Percentiles rank a stretch among this genome's conserved stretches.
phyloP scores from a whole-genome alignment of 352 stramenopile species.

The Plasmopara muralis region DNA sequence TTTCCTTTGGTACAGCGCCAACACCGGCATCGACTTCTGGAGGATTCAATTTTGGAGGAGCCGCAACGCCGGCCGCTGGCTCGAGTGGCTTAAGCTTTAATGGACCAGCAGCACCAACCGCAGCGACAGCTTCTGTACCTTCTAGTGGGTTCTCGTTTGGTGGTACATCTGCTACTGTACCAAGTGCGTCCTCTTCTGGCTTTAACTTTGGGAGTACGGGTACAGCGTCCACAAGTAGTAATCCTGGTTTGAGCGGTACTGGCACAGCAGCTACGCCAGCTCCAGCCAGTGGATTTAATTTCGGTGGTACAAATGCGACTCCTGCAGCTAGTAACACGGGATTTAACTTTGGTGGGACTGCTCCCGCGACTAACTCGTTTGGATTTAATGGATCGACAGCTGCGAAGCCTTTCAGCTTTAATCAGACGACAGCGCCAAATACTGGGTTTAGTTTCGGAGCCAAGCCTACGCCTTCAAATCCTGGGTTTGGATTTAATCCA shows the following conservation, averaged over 20 bases:
- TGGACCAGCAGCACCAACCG: slow-evolving; percentile 11
- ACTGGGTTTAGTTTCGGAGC: slow-evolving; percentile 32
- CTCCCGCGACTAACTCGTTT: slow-evolving; percentile 24
- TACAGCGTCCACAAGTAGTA: slow-evolving; percentile 19
- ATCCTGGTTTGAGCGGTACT: slow-evolving; percentile 22
- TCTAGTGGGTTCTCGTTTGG: slow-evolving; percentile 54
- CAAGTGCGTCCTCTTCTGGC: slow-evolving; percentile 20
- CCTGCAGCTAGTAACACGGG: slow-evolving; percentile 16
- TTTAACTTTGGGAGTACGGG: slow-evolving; percentile 36
- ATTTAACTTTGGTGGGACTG: slow-evolving; percentile 37
- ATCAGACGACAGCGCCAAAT: slow-evolving; percentile 28
- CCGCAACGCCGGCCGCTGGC: slow-evolving; percentile 12
- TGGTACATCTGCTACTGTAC: slow-evolving; percentile 17
- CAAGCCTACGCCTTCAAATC: slow-evolving; percentile 17
- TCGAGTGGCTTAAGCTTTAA: slow-evolving; percentile 28
- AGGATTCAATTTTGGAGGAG: slow-evolving; percentile 27
- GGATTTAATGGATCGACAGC: slow-evolving; percentile 26
- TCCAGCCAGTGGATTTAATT: slow-evolving; percentile 24
- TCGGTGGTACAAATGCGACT: slow-evolving; percentile 17
- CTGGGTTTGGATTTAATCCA: slow-evolving; percentile 31
- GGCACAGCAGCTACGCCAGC: slow-evolving; percentile 11
- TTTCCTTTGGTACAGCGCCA: slow-evolving; percentile 37
- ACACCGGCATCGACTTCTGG: slow-evolving; percentile 9
- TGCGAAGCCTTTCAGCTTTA: slow-evolving; percentile 47
- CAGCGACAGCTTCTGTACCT: slow-evolving; percentile 15